Conservation (phyloP, 768 basidiomycete species). For the Lactarius akahatsu region DNA sequence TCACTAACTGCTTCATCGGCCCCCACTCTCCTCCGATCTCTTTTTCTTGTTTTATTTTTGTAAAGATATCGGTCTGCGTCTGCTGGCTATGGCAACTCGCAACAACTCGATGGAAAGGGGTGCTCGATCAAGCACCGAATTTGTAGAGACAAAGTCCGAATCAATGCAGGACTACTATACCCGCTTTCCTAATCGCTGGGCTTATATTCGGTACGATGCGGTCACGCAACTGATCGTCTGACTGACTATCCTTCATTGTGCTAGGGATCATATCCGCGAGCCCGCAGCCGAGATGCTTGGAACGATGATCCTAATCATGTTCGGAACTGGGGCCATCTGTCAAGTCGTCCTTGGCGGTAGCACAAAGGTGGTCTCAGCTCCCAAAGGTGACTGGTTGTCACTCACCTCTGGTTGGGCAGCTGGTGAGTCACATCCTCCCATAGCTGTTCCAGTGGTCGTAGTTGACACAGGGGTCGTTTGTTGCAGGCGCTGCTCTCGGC, state of each 20-base stretch:
- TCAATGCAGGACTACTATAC: conserved; percentile 13
- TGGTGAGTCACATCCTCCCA: conserved; percentile 8
- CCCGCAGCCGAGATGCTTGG: conserved; percentile 19
- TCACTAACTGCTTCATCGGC: too few species aligned
- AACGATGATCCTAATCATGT: conserved; percentile 22
- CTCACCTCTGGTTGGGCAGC: conserved; percentile 28
- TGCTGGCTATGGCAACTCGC: background rate
- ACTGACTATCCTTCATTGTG: too few species aligned
- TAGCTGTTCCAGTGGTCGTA: background rate
- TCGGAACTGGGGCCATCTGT: conserved; percentile 19
- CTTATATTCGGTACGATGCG: conserved; percentile 1
- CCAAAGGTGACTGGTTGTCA: conserved; percentile 29
- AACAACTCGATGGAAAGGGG: background rate
- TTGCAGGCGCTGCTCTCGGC: conserved; percentile 54
- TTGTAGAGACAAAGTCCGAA: background rate
- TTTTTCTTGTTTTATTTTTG: background rate
- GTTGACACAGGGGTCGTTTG: conserved; percentile 10
- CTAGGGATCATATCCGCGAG: conserved; percentile 16
- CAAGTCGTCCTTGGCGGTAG: conserved; percentile 20
- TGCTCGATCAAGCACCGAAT: background rate
- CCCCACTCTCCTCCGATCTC: background rate
- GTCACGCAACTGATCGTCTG: background rate
- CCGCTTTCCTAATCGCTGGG: conserved; percentile 12
- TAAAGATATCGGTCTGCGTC: background rate
- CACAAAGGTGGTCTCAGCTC: conserved; percentile 22